phyloP scores from a whole-genome alignment of 169 alveolate genomes.

The Babesia gibsoni region DNA sequence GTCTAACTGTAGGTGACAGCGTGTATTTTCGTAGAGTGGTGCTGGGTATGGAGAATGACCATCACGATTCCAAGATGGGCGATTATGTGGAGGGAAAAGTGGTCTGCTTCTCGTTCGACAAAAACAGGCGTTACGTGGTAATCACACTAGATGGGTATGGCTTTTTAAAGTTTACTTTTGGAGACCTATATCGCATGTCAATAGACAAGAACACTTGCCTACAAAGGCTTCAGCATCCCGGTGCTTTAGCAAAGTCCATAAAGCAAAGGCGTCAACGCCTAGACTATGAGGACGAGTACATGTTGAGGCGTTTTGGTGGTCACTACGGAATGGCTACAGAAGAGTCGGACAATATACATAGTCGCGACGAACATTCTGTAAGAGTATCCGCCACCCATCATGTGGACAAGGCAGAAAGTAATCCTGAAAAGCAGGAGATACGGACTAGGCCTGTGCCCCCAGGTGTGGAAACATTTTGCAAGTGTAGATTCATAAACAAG shows the following conservation, averaged over 20 bases:
- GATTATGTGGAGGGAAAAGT: slow-evolving; percentile 53
- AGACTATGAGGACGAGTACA: slow-evolving; percentile 14
- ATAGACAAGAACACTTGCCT: slow-evolving; percentile 27
- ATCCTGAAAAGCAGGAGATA: neutral
- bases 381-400: neutral
- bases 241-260: neutral
- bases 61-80: slow-evolving; percentile 2
- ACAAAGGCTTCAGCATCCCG: slow-evolving; percentile 33
- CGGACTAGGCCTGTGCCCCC: slow-evolving; percentile 55
- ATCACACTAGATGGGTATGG: slow-evolving; percentile 48
- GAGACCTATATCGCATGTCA: slow-evolving; percentile 57
- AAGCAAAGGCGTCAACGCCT: slow-evolving; percentile 19
- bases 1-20: slow-evolving; percentile 45
- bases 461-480: slow-evolving; percentile 52
- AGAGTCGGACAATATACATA: neutral
- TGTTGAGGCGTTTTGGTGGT: slow-evolving; percentile 1
- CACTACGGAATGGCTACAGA: neutral
- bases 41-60: neutral
- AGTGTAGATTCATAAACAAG: slow-evolving; percentile 50
- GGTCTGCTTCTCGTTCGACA: slow-evolving; percentile 33
- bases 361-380: neutral
- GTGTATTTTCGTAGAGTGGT: slow-evolving; percentile 31
- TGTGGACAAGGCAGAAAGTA: neutral
- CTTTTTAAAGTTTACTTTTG: slow-evolving; percentile 28
- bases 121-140: slow-evolving; percentile 22